phyloP scores from a whole-genome alignment of 306 rosid species.

The cucumber (Cucumis sativus) region DNA sequence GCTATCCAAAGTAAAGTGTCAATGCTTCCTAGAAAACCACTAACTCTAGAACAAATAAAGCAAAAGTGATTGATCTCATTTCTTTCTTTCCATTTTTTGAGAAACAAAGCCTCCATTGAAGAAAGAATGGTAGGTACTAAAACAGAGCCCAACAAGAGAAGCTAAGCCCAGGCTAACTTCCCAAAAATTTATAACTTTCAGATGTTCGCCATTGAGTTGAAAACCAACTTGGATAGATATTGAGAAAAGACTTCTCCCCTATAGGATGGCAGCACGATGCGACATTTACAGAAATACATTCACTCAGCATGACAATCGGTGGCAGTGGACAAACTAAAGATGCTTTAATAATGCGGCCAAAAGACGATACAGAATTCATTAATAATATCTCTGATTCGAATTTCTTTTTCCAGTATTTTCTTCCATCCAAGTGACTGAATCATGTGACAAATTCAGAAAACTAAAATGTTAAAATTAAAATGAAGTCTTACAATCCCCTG shows the following conservation, averaged over 20 bases:
- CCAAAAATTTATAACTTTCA: background rate
- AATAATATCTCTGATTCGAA: background rate
- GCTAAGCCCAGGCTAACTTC: background rate
- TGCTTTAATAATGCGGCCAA: background rate
- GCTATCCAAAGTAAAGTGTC: too few species aligned
- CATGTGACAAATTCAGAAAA: background rate
- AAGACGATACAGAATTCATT: background rate
- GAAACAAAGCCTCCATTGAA: background rate
- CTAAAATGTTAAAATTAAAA: background rate
- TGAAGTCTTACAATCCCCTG: conserved; percentile 47
- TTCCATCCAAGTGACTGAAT: conserved; percentile 10
- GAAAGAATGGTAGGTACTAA: background rate
- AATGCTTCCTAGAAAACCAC: background rate
- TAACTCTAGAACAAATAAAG: background rate
- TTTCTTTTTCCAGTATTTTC: conserved; percentile 10
- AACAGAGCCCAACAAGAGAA: background rate
- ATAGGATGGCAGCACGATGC: background rate
- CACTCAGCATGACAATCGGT: background rate
- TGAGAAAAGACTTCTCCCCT: background rate
- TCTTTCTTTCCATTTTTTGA: background rate
- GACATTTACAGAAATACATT: background rate
- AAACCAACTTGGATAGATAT: background rate
- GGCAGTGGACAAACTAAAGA: background rate
- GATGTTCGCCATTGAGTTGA: background rate
- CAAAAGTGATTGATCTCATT: background rate